Evolutionary conservation across 306 rosid species (phyloP), one percentile per base, ranked within the genome.

Genomic region (Trichosanthes truncata): DNA sequence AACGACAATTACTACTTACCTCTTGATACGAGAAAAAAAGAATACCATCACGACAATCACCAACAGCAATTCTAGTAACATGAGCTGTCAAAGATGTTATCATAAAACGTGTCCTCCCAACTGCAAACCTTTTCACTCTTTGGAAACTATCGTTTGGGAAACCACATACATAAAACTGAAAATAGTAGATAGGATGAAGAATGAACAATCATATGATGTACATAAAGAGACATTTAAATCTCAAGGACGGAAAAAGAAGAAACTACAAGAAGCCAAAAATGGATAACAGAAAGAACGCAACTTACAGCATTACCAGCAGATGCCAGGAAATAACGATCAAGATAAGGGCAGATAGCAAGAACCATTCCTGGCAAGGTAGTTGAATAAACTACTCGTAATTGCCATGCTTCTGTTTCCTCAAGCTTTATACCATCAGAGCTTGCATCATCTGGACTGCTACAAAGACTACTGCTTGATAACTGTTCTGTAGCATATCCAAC

Each of bases 11-110:
- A 31, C 35, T 11, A 72, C 81, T 73, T 86, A 94, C 98, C 97
- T 94, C 98, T 29, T 89, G 88, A 82, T 89, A 94, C 38, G 89
- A 84, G 83, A 78, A 94, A 83, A 92, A 87, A 72, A 94, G 87
- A 84, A 94, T 83, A 46, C 98, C 98, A 86, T 94, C 97, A 79
- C 97, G 98, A 66, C 93, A 87, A 89, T 92, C 97, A 74, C 98
- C 98, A 77, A 94, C 98, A 74, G 96, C 93, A 81, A 94, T 94
- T 87, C 93, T 91, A 56, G 89, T 87, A 82, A 84, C 90, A 84
- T 91, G 89, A 71, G 97, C 87, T 74, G 97, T 89, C 88, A 94
- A 84, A 68, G 97, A 91, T 20, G 89, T 92, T 77, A 94, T 86
- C 86, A 86, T 84, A 87, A 79, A 87, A 18, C 91, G 91, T 3